Evolutionary conservation across 83 land plant species (phyloP), one percentile per base, ranked within the genome.

Genomic region (Thuja plicata): DNA sequence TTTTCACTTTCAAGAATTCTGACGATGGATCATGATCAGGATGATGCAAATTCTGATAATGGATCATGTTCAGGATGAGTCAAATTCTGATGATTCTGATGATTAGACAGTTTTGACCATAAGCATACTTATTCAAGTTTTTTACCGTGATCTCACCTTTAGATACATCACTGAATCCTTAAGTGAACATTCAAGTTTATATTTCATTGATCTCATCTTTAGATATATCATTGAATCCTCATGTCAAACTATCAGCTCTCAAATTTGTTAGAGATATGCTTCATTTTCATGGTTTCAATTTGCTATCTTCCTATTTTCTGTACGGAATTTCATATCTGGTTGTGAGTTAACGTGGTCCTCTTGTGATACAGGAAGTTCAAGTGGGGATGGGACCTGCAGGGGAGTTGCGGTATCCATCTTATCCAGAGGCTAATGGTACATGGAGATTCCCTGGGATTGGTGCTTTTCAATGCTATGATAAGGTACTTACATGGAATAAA

Each of bases 381-480:
- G 98, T 95, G 77, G 98, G 98, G 17, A 94, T 96, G 96, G 98
- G 98, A 11, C 98, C 98, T 30, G 98, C 98, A 30, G 98, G 98
- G 30, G 98, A 96, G 93, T 92, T 96, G 17, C 88, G 98, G n/a
- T 96, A 95, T 86, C 98, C 97, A 34, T 97, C 95, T 30, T 96
- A 96, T 85, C 97, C 98, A 16, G 98, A 96, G 87, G 85, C 81
- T n/a, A 88, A 95, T 80, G 97, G 97, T 50, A 93, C 91, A 37
- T 96, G 97, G 98, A 93, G 88, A 70, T 96, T 95, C 88, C 98
- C 97, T 13, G 98, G 98, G 40, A 95, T 95, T 57, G 98, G 98
- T n/a, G 98, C 97, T 9, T 96, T 96, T 88, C 98, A 96, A 40
- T 96, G 98, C 89, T 95, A 91, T 91, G 98, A 95, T 92, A 95